Percentiles rank a stretch among this genome's conserved stretches.
Evolutionary conservation across 768 basidiomycete genomes (phyloP).

Genomic region (Ramaria rubella): DNA sequence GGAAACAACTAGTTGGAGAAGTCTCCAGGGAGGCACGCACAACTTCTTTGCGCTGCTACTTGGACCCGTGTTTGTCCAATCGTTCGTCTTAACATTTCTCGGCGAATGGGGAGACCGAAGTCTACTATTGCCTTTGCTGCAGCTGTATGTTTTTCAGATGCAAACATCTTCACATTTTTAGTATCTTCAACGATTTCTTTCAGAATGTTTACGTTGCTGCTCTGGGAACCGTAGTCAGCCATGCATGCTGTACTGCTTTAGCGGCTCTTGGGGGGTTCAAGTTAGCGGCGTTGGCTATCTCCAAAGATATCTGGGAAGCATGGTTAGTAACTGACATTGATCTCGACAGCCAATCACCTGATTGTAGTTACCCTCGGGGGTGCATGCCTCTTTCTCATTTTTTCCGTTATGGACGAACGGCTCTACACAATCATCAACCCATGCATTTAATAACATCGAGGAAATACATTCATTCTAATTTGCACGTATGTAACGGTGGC

Average conservation of each 20-base stretch:
- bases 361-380: slow-evolving; percentile 72
- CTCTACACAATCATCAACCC: not conserved
- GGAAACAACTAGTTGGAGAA: slow-evolving; percentile 10
- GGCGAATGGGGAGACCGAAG: slow-evolving; percentile 99
- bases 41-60: slow-evolving; percentile 79
- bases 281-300: slow-evolving; percentile 79
- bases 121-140: slow-evolving; percentile 92
- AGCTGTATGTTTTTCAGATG: slow-evolving; percentile 64
- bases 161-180: slow-evolving; percentile 10
- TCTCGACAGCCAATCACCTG: not conserved
- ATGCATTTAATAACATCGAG: not conserved
- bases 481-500: not conserved
- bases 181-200: slow-evolving; percentile 11
- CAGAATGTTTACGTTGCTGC: slow-evolving; percentile 92
- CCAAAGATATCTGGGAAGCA: slow-evolving; percentile 95
- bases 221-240: slow-evolving; percentile 84
- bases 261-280: slow-evolving; percentile 97
- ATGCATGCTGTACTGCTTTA: slow-evolving; percentile 77
- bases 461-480: not conserved
- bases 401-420: slow-evolving; percentile 45
- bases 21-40: slow-evolving; percentile 55
- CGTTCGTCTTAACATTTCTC: slow-evolving; percentile 92
- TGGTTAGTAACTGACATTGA: slow-evolving; percentile 45
- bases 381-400: slow-evolving; percentile 75
- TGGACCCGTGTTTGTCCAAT: slow-evolving; percentile 92